Conservation (phyloP, 805 yeast genomes). For the Citeromyces matritensis region DNA sequence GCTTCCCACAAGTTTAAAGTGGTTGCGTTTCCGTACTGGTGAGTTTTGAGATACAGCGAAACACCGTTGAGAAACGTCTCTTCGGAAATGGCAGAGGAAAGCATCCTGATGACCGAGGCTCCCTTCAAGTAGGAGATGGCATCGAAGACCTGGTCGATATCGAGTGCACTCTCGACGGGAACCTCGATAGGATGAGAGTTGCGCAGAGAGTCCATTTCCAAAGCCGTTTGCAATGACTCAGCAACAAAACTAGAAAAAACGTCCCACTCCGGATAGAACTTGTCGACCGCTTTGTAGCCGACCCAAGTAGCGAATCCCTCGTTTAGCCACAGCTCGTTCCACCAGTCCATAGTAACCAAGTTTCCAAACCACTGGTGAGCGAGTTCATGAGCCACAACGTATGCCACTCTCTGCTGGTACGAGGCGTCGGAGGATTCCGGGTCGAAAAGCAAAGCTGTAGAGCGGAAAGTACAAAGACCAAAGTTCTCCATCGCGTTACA, state of each 20-base stretch:
- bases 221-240: conserved; percentile 32
- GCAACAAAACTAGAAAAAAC: conserved; percentile 44
- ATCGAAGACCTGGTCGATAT: conserved; percentile 73
- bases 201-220: conserved; percentile 38
- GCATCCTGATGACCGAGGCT: conserved; percentile 65
- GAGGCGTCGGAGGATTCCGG: conserved; percentile 27
- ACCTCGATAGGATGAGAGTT: conserved; percentile 76
- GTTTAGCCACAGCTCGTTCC: conserved; percentile 85
- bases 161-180: conserved; percentile 63
- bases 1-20: conserved; percentile 64
- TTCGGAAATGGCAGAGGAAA: conserved; percentile 54
- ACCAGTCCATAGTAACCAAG: conserved; percentile 84
- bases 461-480: conserved; percentile 64
- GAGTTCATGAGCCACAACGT: conserved; percentile 73
- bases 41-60: conserved; percentile 45
- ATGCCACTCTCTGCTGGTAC: conserved; percentile 59
- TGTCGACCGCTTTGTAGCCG: conserved; percentile 55
- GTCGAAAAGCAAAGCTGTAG: conserved; percentile 38
- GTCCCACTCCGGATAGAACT: conserved; percentile 71
- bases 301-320: conserved; percentile 89
- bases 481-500: conserved; percentile 91
- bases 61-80: conserved; percentile 63
- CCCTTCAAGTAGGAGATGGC: conserved; percentile 74
- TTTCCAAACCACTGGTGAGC: conserved; percentile 93
- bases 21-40: conserved; percentile 56